phyloP scores from a whole-genome alignment of 495 filamentous ascomycete species.

The Talaromyces nanjingensis region DNA sequence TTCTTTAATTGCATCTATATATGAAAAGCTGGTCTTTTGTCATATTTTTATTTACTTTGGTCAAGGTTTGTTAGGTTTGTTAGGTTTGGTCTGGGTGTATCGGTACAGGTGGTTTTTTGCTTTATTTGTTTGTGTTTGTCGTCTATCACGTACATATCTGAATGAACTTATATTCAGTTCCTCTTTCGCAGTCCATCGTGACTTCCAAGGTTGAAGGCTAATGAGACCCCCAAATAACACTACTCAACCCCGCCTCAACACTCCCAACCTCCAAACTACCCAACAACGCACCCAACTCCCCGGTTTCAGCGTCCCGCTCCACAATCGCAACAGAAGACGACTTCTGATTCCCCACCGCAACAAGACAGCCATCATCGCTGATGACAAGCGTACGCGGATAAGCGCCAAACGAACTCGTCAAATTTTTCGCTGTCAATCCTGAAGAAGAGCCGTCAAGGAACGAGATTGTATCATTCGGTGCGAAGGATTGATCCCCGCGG shows the following conservation, averaged over 20 bases:
- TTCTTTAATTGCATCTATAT: neutral
- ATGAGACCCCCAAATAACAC: slow-evolving; percentile 47
- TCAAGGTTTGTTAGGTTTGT: neutral
- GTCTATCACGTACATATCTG: neutral
- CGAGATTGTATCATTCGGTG: slow-evolving; percentile 27
- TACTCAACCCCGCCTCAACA: slow-evolving; percentile 36
- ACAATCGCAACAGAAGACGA: slow-evolving; percentile 55
- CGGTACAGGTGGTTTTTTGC: neutral
- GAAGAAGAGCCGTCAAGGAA: slow-evolving; percentile 23
- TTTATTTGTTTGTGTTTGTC: neutral
- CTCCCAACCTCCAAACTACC: slow-evolving; percentile 33
- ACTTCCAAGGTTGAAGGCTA: neutral
- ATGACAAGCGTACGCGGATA: slow-evolving; percentile 61
- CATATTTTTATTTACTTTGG: neutral
- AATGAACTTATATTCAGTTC: neutral
- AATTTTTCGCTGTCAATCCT: slow-evolving; percentile 38
- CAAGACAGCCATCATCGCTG: slow-evolving; percentile 52
- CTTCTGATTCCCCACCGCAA: slow-evolving; percentile 56
- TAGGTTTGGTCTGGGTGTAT: neutral
- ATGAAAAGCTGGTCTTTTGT: slow-evolving; percentile 4
- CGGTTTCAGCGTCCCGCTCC: slow-evolving; percentile 46
- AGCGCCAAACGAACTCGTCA: slow-evolving; percentile 49
- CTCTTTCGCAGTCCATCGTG: neutral
- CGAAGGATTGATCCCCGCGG: slow-evolving; percentile 32
- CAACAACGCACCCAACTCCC: slow-evolving; percentile 44